Base-by-base conservation (phyloP, 495 filamentous ascomycete genomes). In the Podospora appendiculata region DNA sequence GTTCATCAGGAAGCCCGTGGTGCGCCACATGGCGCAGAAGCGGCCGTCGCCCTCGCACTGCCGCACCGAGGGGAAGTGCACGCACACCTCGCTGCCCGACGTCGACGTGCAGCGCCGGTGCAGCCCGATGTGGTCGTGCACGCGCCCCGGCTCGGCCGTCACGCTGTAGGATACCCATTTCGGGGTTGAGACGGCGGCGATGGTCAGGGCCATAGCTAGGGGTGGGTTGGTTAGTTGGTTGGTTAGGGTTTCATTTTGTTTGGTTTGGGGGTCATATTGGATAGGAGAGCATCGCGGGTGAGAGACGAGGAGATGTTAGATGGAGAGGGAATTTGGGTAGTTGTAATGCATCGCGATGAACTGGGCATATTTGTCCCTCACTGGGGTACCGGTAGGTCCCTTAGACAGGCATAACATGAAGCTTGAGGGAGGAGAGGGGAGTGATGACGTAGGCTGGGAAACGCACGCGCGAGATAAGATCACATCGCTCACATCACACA, bases 11-110 rank as follows among this genome's bases (percentile, higher is more conserved):
- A 95, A 96, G 9, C 87, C 90, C 50, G 89, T 82, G 41, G 83
- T 85, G 34, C 88, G 80, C 92, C 92, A 97, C 80, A 94, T 86
- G 55, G 81, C 85, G 70, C 92, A 95, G 75, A 97, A 95, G 67
- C 83, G 81, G 32, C 87, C 90, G 70, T 89, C 86, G 46, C 25
- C 5, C 2, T 25, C 25, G 52, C 82, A 77, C 70, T 41, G 42
- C 3, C 85, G 89, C 69, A 88, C 83, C 61, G 85, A 34, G 25
- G 76, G 70, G 79, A 87, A 80, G 65, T 62, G 66, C 7, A 60
- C 48, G 54, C 77, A 82, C 5, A 48, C 32, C 8, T 50, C 47
- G 9, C 62, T 13, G 13, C n/a, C 42, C 2, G 33, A 14, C 3
- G 35, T 18, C 3, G 47, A 77, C 41, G 78, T 87, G 69, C 92